Conservation (phyloP, 2,329 filamentous ascomycete genomes). For the Chaetothyriales sp. region DNA sequence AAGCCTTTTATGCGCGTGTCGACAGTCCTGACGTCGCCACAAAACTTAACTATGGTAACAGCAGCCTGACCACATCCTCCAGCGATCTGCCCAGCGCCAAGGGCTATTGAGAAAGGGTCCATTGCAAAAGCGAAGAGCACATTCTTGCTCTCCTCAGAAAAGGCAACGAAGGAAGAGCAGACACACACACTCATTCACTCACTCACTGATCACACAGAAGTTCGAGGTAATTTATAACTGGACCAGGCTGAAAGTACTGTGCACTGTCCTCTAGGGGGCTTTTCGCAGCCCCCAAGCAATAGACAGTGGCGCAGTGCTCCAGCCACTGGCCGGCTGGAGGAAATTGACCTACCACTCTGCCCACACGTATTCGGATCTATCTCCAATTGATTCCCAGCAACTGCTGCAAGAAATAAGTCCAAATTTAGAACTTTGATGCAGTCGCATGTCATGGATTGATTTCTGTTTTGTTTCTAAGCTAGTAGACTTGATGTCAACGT, state of each 20-base stretch:
- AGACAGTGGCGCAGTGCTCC: too few relatives aligned
- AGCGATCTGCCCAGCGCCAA: conserved; percentile 11
- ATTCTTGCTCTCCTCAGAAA: not conserved
- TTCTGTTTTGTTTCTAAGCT: too few relatives aligned
- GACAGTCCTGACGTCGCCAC: conserved; percentile 11
- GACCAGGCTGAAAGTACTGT: not conserved
- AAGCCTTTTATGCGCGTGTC: conserved; percentile 13
- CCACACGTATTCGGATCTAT: too few relatives aligned
- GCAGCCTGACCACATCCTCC: conserved; percentile 10
- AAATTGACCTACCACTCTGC: too few relatives aligned
- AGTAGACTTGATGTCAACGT: too few relatives aligned
- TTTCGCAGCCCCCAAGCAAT: too few relatives aligned
- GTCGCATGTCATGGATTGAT: too few relatives aligned
- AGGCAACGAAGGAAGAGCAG: not conserved
- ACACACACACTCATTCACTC: too few relatives aligned
- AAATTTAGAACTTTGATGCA: too few relatives aligned
- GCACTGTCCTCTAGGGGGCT: not conserved
- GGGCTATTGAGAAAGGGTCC: conserved; percentile 10
- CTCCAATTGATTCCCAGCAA: too few relatives aligned
- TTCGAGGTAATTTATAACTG: not conserved
- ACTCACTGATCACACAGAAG: not conserved
- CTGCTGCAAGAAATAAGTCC: too few relatives aligned
- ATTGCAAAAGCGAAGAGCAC: not conserved
- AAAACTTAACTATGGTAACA: conserved; percentile 14
- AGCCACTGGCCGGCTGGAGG: too few relatives aligned